Base-by-base conservation (phyloP, 2,329 filamentous ascomycete genomes). In the Fusarium scirpi region DNA sequence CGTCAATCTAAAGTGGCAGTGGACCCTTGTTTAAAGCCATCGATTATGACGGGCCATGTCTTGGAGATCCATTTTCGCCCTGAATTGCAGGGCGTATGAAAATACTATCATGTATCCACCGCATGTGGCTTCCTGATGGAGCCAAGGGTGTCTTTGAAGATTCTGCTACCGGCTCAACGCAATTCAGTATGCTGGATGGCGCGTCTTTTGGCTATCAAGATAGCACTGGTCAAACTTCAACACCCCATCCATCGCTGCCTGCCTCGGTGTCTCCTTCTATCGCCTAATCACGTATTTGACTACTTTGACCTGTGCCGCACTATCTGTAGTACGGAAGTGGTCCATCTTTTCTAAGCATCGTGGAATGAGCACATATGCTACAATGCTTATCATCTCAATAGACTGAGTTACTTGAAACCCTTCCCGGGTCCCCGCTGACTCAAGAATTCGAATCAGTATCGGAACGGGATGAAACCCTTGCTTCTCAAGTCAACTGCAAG, bases 151-250 rank as follows among this genome's bases (percentile, higher is more conserved):
- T 70, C 71, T 62, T 48, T 65, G 29, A 55, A 54, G 60, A 48
- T 79, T 51, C 80, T 38, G 40, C 62, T 43, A 27, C 27, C 29
- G 30, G 38, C 25, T 34, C 27, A 29, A n/a, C 34, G 51, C 27
- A 13, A 65, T 43, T 88, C 32, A 74, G 87, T 29, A 72, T 89
- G 82, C 83, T 44, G 43, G 82, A 67, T 67, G 52, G 54, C 52
- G 43, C 55, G 49, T 65, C 53, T 59, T 16, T 58, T 77, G 18
- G 9, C n/a, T 32, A 30, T 40, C 6, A 43, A 22, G 8, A 56
- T 47, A 10, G 22, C 18, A 25, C 54, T 22, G 20, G 27, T 25
- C 53, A 53, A 52, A 29, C 29, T 13, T 30, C 24, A 29, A 59
- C 40, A 38, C 52, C 43, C 24, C 29, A n/a, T 34, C 32, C 41